Evolutionary conservation across 768 basidiomycete species (phyloP), one percentile per base, ranked within the genome.

Genomic region (Suillus bovinus): DNA sequence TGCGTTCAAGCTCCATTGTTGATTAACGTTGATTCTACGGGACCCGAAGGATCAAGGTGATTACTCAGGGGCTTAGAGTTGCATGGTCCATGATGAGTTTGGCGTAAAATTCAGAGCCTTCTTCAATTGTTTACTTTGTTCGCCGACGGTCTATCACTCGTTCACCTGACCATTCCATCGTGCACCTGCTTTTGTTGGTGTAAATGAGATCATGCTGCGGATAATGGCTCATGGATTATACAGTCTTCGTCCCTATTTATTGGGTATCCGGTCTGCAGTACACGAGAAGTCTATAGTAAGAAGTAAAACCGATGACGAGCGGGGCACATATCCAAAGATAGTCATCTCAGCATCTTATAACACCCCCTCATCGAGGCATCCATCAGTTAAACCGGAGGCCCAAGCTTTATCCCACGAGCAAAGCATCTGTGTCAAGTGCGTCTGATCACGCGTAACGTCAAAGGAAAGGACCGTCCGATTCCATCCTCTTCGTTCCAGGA

Each of bases 361-460:
- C n/a, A n/a, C n/a, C n/a, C n/a, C n/a, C n/a, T 46, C 44, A 46
- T n/a, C n/a, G n/a, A n/a, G n/a, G n/a, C n/a, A n/a, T 46, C 11
- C 11, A 4, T 46, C 44, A 3, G 44, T n/a, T 22, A 46, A 22
- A 5, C n/a, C 44, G 11, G n/a, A 22, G 22, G 11, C n/a, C 44
- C 44, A 46, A 46, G 5, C n/a, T 22, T 22, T 46, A 1, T 46
- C 44, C 44, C 44, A 46, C 2, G 10, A 13, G 22, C 11, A 22
- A n/a, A 7, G 3, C 3, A 0, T 13, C n/a, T 3, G n/a, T n/a
- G 11, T 13, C 13, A 22, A 46, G 11, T 22, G 11, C 2, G 0
- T n/a, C n/a, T 13, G 10, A 22, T 1, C 44, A 46, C 5, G 11
- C 22, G 44, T 46, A 2, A 46, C 44, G n/a, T 46, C 5, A 13